Percentiles rank a stretch among this genome's conserved stretches.
phyloP scores from a whole-genome alignment of 768 basidiomycete species.

The Megacollybia marginata region DNA sequence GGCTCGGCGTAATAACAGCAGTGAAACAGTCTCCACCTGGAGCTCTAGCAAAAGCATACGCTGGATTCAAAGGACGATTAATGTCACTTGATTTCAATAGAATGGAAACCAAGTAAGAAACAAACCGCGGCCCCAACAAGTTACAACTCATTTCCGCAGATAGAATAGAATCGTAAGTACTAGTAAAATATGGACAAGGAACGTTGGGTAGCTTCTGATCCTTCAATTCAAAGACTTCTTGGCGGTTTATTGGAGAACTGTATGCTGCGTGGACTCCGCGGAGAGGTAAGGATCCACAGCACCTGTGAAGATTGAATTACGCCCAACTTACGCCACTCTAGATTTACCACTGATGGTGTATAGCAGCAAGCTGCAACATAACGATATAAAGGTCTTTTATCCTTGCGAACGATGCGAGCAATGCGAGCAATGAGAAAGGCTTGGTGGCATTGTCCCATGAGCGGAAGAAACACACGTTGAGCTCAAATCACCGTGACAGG shows the following conservation, averaged over 20 bases:
- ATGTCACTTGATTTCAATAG: too few relatives aligned
- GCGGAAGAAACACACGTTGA: too few relatives aligned
- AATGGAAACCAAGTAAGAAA: neutral
- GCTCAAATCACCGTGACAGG: too few relatives aligned
- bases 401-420: neutral
- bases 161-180: slow-evolving; percentile 3
- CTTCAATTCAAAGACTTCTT: slow-evolving; percentile 13
- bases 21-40: neutral
- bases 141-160: slow-evolving; percentile 12
- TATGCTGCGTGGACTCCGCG: slow-evolving; percentile 14
- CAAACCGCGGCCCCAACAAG: slow-evolving; percentile 1
- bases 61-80: slow-evolving; percentile 12
- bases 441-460: neutral
- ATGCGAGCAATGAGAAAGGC: neutral
- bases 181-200: slow-evolving; percentile 12
- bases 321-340: too few relatives aligned
- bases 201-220: slow-evolving; percentile 2
- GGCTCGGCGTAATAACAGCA: slow-evolving; percentile 10
- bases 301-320: neutral
- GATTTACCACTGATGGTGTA: slow-evolving; percentile 1
- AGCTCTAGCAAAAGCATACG: slow-evolving; percentile 13
- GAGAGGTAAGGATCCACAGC: slow-evolving; percentile 16
- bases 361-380: neutral
- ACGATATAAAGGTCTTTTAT: neutral
- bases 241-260: slow-evolving; percentile 11